A percentile compares a stretch with the other conserved stretches of the same genome.
phyloP scores from a whole-genome alignment of 2,329 filamentous ascomycete genomes.

The Rutstroemia sp. region DNA sequence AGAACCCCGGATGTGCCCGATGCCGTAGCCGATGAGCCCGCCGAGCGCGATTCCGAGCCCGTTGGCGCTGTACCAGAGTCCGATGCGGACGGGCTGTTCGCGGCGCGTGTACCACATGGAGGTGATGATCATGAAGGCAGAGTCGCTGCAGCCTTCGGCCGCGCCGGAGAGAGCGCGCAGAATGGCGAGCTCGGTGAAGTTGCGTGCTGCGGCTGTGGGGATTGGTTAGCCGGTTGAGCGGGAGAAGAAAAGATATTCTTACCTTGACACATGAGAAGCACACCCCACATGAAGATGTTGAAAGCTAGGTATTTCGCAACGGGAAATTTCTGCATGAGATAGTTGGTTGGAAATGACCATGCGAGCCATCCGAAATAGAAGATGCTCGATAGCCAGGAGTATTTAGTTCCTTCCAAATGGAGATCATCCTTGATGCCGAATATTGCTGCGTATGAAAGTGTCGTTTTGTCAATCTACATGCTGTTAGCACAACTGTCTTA shows the following conservation, averaged over 20 bases:
- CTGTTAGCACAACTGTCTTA: neutral
- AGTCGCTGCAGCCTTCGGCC: conserved; percentile 33
- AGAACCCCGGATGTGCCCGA: conserved; percentile 43
- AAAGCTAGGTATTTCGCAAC: conserved; percentile 41
- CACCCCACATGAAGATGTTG: conserved; percentile 4
- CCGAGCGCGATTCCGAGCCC: conserved; percentile 52
- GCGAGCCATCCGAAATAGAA: conserved; percentile 50
- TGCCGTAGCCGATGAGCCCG: conserved; percentile 46
- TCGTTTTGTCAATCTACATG: conserved; percentile 34
- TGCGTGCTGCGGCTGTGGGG: conserved; percentile 16
- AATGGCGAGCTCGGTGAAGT: neutral
- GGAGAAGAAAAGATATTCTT: conserved; percentile 15
- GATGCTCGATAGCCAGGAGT: conserved; percentile 30
- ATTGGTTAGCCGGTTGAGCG: conserved; percentile 30
- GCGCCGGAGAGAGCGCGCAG: neutral
- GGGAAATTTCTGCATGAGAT: conserved; percentile 42
- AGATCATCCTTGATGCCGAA: conserved; percentile 50
- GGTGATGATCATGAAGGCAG: conserved; percentile 47
- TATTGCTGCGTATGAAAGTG: conserved; percentile 47
- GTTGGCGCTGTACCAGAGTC: conserved; percentile 50
- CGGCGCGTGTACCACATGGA: conserved; percentile 43
- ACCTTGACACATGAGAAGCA: conserved; percentile 1
- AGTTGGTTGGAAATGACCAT: conserved; percentile 48
- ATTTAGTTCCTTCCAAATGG: conserved; percentile 41
- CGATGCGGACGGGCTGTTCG: conserved; percentile 54